Percentiles rank a stretch among this genome's conserved stretches.
Conservation (phyloP, 225 moss, liverwort and hornwort species). For the Pleurozium schreberi region DNA sequence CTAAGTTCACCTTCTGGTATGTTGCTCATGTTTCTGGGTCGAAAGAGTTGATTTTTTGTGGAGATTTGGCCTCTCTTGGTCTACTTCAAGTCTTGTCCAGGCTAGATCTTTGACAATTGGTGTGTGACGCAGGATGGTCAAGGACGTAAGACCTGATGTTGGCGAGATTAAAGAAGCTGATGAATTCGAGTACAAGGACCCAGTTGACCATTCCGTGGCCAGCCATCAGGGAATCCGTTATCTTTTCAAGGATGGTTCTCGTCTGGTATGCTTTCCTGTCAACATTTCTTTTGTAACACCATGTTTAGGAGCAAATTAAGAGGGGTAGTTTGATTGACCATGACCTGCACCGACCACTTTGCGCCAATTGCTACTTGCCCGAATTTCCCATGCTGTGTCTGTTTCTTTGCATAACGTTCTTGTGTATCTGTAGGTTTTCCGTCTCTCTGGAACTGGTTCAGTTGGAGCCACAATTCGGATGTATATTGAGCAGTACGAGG, state of each 20-base stretch:
- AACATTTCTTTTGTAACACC: not conserved
- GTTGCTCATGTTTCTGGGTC: not conserved
- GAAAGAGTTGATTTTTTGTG: not conserved
- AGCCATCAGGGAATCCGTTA: conserved; percentile 79
- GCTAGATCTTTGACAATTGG: not conserved
- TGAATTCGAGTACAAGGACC: conserved; percentile 88
- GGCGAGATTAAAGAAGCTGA: conserved; percentile 52
- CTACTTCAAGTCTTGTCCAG: not conserved
- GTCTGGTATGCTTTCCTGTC: conserved; percentile 35
- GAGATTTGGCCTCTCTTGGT: not conserved
- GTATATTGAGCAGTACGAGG: conserved; percentile 87
- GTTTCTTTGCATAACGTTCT: not conserved
- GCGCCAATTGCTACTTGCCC: not conserved
- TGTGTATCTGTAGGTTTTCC: conserved; percentile 50
- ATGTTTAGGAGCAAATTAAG: not conserved
- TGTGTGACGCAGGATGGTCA: too few relatives aligned
- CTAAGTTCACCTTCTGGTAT: conserved; percentile 70
- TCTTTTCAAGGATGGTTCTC: conserved; percentile 75
- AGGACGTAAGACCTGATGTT: too few relatives aligned
- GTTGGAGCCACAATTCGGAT: conserved; percentile 89
- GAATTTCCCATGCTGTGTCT: not conserved
- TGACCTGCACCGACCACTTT: too few relatives aligned
- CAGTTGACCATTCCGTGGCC: conserved; percentile 61
- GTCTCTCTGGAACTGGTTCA: conserved; percentile 81
- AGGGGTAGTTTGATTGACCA: not conserved